These are phyloP conservation scores for Hemileia vastatrix DNA, from an alignment of 1,284 basidiomycete genomes.

Conservation along the genomic window DNA sequence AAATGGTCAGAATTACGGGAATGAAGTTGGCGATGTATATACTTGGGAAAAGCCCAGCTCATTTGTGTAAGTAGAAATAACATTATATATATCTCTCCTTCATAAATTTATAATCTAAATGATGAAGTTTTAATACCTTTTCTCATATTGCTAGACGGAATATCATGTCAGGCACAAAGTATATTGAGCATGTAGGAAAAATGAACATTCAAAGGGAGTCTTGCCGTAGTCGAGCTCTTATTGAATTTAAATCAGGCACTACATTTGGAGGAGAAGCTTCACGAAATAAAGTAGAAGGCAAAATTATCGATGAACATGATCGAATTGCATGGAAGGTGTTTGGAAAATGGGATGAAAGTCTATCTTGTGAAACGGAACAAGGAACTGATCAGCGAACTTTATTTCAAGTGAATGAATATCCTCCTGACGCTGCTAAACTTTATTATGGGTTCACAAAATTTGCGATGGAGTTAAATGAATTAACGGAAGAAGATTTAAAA, in stretches of 20 bases:
- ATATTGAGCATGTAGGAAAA: conserved; percentile 65
- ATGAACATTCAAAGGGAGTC: conserved; percentile 60
- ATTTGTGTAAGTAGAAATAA: conserved; percentile 11
- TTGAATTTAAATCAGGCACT: conserved; percentile 71
- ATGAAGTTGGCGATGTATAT: conserved; percentile 29
- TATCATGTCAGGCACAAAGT: conserved; percentile 78
- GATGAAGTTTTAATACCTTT: conserved; percentile 46
- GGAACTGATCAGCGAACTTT: conserved; percentile 9
- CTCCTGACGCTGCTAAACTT: conserved; percentile 41
- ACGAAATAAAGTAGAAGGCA: conserved; percentile 21
- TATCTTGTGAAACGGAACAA: conserved; percentile 32
- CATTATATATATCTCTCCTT: background rate
- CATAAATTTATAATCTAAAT: conserved; percentile 39
- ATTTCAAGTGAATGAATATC: conserved; percentile 1
- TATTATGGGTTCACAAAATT: conserved; percentile 78
- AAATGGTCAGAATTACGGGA: conserved; percentile 43
- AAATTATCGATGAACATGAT: conserved; percentile 13
- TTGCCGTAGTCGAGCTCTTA: conserved; percentile 52
- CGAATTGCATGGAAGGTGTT: conserved; percentile 27
- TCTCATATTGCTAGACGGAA: conserved; percentile 51
- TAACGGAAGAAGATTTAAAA: conserved; percentile 42
- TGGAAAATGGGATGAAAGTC: conserved; percentile 21
- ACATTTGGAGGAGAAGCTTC: conserved; percentile 24
- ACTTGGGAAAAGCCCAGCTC: conserved; percentile 26
- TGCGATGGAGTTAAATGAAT: conserved; percentile 68